Base-by-base conservation (phyloP, 306 rosid species). In the Cucumis melo region DNA sequence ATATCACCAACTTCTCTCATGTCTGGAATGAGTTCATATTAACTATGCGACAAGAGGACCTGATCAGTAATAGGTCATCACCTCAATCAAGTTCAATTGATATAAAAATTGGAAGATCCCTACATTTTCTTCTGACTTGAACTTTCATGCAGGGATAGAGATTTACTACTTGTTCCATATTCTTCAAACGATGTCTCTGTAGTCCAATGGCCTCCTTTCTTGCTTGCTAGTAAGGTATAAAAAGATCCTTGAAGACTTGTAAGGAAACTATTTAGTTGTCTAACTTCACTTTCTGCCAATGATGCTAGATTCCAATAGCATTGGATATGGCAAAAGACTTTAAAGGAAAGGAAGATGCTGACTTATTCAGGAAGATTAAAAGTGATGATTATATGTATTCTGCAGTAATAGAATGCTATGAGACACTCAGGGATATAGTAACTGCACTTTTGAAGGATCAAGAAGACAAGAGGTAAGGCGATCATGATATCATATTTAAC, bases 141-240 rank as follows among this genome's bases (percentile, higher is more conserved):
- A 53, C 77, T 73, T 81, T 77, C 65, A 70, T 68, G 79, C 91
- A 94, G 98, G 63, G 98, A 94, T 80, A 87, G 88, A 85, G 93
- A 94, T 88, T 80, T 94, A 83, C 88, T 94, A 83, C 91, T 87
- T 78, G 96, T 94, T 56, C 98, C 98, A 29, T 87, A 84, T 83
- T 81, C 67, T 78, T 87, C 97, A 71, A 74, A 21, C 67, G 83
- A 82, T 36, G 83, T 86, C 79, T 80, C 93, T 76, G 95, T 91
- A 77, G 84, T 94, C 75, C 98, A 91, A 88, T 94, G 98, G 98
- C 98, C 98, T 78, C 98, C 98, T 48, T 94, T 94, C 86, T 82
- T 94, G 87, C 98, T 94, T 83, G 98, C 98, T 82, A 91, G 98
- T 76, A 94, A 94, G 93, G 98, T 91, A 87, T 77, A 68, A 42